These are phyloP conservation scores for Jackrogersella multiformis DNA, from an alignment of 495 filamentous ascomycete genomes.

Conservation along the genomic window DNA sequence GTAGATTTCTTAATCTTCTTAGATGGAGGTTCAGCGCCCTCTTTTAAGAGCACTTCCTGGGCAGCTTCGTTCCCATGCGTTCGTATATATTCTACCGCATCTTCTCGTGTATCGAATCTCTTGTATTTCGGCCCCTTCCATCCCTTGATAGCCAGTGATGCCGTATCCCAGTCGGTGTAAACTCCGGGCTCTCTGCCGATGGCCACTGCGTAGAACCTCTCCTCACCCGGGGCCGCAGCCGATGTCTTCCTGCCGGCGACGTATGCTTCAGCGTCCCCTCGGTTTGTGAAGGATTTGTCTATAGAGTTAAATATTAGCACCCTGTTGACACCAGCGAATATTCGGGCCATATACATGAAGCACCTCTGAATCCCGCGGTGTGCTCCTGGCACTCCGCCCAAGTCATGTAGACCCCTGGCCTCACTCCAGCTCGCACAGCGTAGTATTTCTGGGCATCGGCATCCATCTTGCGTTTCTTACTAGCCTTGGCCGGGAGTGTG, in stretches of 20 bases:
- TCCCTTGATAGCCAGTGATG: conserved; percentile 78
- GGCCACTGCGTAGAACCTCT: conserved; percentile 83
- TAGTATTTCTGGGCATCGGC: conserved; percentile 76
- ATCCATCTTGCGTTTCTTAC: conserved; percentile 55
- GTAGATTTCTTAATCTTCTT: conserved; percentile 47
- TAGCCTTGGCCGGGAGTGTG: conserved; percentile 24
- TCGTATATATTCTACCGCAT: conserved; percentile 68
- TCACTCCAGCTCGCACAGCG: conserved; percentile 79
- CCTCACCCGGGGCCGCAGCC: conserved; percentile 27
- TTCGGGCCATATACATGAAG: conserved; percentile 69
- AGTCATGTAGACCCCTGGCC: conserved; percentile 85
- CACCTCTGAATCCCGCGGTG: conserved; percentile 84
- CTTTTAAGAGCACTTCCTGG: conserved; percentile 61
- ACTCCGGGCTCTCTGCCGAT: conserved; percentile 83
- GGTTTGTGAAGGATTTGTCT: conserved; percentile 86
- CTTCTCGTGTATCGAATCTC: conserved; percentile 77
- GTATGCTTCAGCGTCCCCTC: conserved; percentile 81
- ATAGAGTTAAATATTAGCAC: conserved; percentile 23
- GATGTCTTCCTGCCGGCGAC: conserved; percentile 67
- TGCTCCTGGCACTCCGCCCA: conserved; percentile 86
- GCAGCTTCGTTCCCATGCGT: conserved; percentile 62
- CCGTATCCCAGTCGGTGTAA: conserved; percentile 86
- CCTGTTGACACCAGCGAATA: not conserved
- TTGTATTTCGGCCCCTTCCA: conserved; percentile 82
- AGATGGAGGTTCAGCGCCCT: conserved; percentile 39